Evolutionary conservation across 495 filamentous ascomycete genomes (phyloP).

Genomic region (Penicillium daleae): DNA sequence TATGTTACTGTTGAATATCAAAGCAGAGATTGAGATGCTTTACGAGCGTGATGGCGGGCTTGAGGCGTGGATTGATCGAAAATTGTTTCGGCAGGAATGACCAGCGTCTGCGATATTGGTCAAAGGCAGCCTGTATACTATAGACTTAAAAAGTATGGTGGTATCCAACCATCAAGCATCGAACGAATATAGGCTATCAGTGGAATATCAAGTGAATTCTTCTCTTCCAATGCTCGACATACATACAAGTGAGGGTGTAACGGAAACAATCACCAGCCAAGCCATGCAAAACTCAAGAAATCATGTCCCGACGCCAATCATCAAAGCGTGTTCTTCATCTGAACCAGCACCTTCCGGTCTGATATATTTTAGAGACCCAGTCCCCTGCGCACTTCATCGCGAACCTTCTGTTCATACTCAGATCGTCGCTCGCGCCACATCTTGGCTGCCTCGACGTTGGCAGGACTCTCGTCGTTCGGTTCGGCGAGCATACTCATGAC

Average conservation of each 20-base stretch:
- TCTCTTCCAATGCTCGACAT: slow-evolving; percentile 17
- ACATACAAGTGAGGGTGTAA: slow-evolving; percentile 25
- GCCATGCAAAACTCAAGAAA: slow-evolving; percentile 29
- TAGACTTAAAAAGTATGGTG: not conserved
- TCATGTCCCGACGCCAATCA: slow-evolving; percentile 24
- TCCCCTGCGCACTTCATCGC: slow-evolving; percentile 74
- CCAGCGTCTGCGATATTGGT: not conserved
- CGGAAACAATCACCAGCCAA: slow-evolving; percentile 21
- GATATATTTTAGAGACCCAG: slow-evolving; percentile 51
- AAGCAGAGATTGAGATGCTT: slow-evolving; percentile 88
- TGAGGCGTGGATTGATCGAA: slow-evolving; percentile 64
- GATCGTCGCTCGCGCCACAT: slow-evolving; percentile 91
- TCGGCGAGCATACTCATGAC: slow-evolving; percentile 99
- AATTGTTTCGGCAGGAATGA: slow-evolving; percentile 37
- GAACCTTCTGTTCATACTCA: slow-evolving; percentile 86
- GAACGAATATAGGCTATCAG: not conserved
- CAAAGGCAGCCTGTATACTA: not conserved
- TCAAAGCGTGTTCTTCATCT: slow-evolving; percentile 22
- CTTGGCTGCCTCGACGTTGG: slow-evolving; percentile 96
- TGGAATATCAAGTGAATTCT: slow-evolving; percentile 7
- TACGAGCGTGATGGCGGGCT: slow-evolving; percentile 63
- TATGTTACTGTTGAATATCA: slow-evolving; percentile 85
- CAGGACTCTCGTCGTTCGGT: slow-evolving; percentile 97
- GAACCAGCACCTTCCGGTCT: not conserved
- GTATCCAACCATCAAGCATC: not conserved